Evolutionary conservation across 176 grass and related monocot species (phyloP).

Genomic region (Aechmea fasciata): DNA sequence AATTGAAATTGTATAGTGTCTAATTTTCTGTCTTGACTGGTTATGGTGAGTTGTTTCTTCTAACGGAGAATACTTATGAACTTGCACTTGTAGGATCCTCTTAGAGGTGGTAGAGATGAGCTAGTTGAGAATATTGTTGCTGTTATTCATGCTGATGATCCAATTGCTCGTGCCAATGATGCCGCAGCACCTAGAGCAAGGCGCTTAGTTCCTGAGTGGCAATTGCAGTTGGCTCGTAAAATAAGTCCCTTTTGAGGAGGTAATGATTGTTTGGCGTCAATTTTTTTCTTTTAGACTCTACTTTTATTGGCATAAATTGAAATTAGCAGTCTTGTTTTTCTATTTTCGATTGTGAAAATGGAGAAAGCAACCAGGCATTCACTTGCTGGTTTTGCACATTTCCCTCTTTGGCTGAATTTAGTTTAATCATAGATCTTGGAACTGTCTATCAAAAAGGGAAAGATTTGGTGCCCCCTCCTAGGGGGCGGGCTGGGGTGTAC

Average conservation of each 20-base stretch:
- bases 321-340: too few relatives aligned
- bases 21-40: too few relatives aligned
- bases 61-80: neutral
- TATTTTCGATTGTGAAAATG: too few relatives aligned
- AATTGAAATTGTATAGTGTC: neutral
- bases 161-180: conserved; percentile 33
- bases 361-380: too few relatives aligned
- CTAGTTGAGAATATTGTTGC: conserved; percentile 71
- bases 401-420: too few relatives aligned
- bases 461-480: too few relatives aligned
- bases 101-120: conserved; percentile 92
- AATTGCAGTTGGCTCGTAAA: conserved; percentile 66
- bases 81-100: conserved; percentile 52
- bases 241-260: conserved; percentile 86
- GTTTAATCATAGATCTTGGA: too few relatives aligned
- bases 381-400: too few relatives aligned
- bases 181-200: conserved; percentile 35
- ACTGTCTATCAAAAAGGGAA: too few relatives aligned
- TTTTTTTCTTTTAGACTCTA: neutral
- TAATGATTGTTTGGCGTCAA: conserved; percentile 8
- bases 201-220: conserved; percentile 71
- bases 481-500: too few relatives aligned
- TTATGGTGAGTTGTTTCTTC: neutral
- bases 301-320: neutral
- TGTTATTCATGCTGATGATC: conserved; percentile 49